Evolutionary conservation across 805 yeast genomes (phyloP), one percentile per base, ranked within the genome.

Genomic region (Suhomyces sp.): DNA sequence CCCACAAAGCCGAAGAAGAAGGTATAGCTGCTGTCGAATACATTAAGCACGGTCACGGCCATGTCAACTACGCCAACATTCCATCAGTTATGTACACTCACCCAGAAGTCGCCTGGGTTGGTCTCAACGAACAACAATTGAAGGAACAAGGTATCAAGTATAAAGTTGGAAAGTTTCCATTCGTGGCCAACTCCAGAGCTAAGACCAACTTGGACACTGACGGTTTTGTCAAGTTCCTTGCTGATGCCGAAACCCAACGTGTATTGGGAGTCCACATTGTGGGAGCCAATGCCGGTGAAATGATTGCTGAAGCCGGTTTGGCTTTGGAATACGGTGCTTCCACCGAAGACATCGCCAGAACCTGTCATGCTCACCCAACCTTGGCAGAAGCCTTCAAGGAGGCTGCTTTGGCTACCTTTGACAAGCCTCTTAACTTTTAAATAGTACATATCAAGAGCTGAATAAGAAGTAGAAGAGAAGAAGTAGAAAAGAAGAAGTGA

Each of bases 81-180:
- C 99, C 99, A 60, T 84, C 97, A 33, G 99, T 94, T 60, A 94
- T 94, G 99, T 94, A 94, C 82, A 86, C 98, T 47, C 97, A 91
- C 77, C 99, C 99, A 58, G 99, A 94, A 80, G 97, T 94, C 62
- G 98, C 98, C 49, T 94, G 99, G 99, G 97, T 89, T 62, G 99
- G 99, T 63, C 89, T 89, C 76, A 88, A 85, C 67, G 99, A 94
- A 78, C 86, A 92, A 78, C 92, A 92, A 76, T 82, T 92, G 71
- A 92, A 93, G 81, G 92, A 82, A 62, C 90, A 90, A 63, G 97
- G 97, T 62, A 84, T 91, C 72, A 81, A 86, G 63, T 94, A 87
- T 83, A 92, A 87, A 75, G 82, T 88, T 55, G 99, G 99, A 69
- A 94, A 94, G 78, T 94, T 93, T 91, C 97, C 98, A 71, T 94